These are phyloP conservation scores for Saturnispora besseyi DNA, from an alignment of 805 yeast species.

Conservation along the genomic window DNA sequence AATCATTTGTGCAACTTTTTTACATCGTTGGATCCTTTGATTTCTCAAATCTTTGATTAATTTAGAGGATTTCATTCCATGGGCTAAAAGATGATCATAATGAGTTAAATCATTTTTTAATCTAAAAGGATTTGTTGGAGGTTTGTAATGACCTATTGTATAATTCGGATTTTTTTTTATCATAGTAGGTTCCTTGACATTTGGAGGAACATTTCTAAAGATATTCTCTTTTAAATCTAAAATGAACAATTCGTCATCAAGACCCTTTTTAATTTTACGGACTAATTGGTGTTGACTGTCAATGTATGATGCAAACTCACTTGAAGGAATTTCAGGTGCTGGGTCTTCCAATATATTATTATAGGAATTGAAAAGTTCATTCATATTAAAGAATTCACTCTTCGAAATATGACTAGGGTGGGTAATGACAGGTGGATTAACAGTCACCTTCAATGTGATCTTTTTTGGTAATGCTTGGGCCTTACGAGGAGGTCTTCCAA, in stretches of 20 bases:
- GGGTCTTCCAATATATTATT: conserved; percentile 46
- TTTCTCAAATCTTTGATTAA: conserved; percentile 57
- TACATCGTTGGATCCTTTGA: conserved; percentile 56
- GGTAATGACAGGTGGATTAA: conserved; percentile 42
- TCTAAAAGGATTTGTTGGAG: conserved; percentile 36
- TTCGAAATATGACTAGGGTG: conserved; percentile 50
- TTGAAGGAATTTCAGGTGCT: conserved; percentile 38
- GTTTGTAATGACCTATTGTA: conserved; percentile 23
- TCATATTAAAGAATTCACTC: conserved; percentile 37
- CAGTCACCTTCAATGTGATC: conserved; percentile 25
- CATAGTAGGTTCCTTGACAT: conserved; percentile 31
- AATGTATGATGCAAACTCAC: conserved; percentile 54
- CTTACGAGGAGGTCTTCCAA: not conserved
- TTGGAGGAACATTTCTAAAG: conserved; percentile 40
- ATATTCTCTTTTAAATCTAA: conserved; percentile 36
- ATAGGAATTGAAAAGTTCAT: conserved; percentile 44
- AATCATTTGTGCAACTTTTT: conserved; percentile 69
- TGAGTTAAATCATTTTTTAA: conserved; percentile 37
- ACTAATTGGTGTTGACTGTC: conserved; percentile 41
- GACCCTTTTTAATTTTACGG: conserved; percentile 38
- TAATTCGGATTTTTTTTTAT: conserved; percentile 26
- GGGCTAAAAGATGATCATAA: conserved; percentile 67
- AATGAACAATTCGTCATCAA: conserved; percentile 33
- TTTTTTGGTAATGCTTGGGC: not conserved
- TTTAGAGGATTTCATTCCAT: conserved; percentile 63